These are phyloP conservation scores for Polyporus arcularius DNA, from an alignment of 768 basidiomycete genomes.

Conservation along the genomic window DNA sequence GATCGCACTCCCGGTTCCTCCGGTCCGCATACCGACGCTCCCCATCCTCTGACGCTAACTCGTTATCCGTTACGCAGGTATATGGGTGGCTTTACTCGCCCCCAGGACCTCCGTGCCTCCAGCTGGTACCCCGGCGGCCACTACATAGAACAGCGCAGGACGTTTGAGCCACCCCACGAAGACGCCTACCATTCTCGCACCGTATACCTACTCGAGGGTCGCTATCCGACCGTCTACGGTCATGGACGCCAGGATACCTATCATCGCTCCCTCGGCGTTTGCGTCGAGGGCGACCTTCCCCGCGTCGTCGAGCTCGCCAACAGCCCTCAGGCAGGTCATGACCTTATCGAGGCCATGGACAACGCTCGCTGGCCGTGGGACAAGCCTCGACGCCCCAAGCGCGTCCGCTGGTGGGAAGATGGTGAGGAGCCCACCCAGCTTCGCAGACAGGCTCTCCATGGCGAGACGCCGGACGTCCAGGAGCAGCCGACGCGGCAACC, in stretches of 20 bases:
- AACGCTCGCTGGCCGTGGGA: constrained; percentile 42
- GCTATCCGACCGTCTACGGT: constrained; percentile 32
- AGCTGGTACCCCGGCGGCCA: constrained; percentile 39
- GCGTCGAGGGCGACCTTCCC: constrained; percentile 35
- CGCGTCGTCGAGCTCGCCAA: constrained; percentile 35
- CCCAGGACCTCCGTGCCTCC: constrained; percentile 36
- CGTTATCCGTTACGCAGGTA: constrained; percentile 29
- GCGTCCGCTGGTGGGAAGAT: constrained; percentile 33
- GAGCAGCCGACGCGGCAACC: not conserved
- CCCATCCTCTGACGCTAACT: not conserved
- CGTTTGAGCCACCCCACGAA: constrained; percentile 32
- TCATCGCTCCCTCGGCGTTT: constrained; percentile 37
- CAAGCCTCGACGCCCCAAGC: not conserved
- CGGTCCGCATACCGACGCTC: not conserved
- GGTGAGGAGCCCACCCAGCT: constrained; percentile 26
- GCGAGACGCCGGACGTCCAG: not conserved
- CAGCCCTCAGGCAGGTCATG: constrained; percentile 21
- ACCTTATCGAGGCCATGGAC: constrained; percentile 33
- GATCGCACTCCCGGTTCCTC: not conserved
- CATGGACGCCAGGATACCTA: constrained; percentile 33
- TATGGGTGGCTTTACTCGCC: constrained; percentile 42
- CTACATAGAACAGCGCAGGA: constrained; percentile 27
- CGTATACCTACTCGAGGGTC: constrained; percentile 40
- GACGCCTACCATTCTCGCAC: constrained; percentile 42
- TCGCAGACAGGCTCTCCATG: constrained; percentile 1